A percentile compares a stretch with the other conserved stretches of the same genome.
Conservation (phyloP, 2,329 filamentous ascomycete species). For the Penicillium sp. region DNA sequence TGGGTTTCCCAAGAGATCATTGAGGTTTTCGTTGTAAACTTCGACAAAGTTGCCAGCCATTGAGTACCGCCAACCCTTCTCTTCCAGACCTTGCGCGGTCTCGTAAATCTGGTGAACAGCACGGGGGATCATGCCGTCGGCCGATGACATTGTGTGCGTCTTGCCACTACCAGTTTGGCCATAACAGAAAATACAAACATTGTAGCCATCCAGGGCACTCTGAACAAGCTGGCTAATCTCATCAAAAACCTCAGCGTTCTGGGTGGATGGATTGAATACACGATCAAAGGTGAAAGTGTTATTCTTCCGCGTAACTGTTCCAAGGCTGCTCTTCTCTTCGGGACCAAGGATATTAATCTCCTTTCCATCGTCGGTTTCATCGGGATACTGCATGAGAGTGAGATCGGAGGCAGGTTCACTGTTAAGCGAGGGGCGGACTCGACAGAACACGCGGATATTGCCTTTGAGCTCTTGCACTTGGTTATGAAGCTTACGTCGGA, state of each 20-base stretch:
- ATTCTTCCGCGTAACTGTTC: constrained; percentile 70
- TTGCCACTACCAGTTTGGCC: constrained; percentile 97
- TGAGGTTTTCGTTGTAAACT: constrained; percentile 96
- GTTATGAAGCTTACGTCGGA: constrained; percentile 90
- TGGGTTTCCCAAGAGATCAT: constrained; percentile 76
- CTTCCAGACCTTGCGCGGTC: constrained; percentile 75
- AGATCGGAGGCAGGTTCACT: constrained; percentile 58
- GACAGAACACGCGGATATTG: constrained; percentile 97
- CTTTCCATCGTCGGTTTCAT: constrained; percentile 75
- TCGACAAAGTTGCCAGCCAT: constrained; percentile 97
- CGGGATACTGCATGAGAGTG: constrained; percentile 76
- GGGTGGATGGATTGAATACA: constrained; percentile 74
- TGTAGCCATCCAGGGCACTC: constrained; percentile 93
- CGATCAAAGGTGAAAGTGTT: constrained; percentile 90
- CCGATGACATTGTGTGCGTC: constrained; percentile 90
- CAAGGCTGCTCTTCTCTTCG: constrained; percentile 79
- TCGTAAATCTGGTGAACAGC: constrained; percentile 93
- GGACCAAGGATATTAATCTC: constrained; percentile 82
- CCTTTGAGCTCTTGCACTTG: constrained; percentile 97
- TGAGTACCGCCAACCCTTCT: constrained; percentile 90
- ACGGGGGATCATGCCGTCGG: constrained; percentile 90
- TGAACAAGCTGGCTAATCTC: constrained; percentile 97
- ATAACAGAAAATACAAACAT: constrained; percentile 98
- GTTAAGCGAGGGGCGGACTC: constrained; percentile 74
- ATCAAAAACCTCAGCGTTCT: constrained; percentile 85